Percentiles rank a stretch among this genome's conserved stretches.
Conservation (phyloP, 768 basidiomycete species). For the Suillus sp. region DNA sequence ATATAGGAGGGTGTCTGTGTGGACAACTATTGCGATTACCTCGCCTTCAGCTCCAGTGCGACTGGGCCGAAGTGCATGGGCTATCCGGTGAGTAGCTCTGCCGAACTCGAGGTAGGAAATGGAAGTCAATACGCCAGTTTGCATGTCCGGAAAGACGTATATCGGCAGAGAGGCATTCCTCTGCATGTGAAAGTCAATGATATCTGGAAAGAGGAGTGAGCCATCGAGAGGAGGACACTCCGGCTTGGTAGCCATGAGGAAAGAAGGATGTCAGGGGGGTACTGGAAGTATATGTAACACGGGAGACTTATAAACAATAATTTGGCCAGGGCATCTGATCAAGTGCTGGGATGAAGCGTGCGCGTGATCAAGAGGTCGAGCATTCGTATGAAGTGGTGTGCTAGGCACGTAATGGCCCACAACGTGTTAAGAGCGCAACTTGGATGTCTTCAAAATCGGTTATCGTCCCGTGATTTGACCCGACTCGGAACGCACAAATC, state of each 20-base stretch:
- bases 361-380: too few species aligned
- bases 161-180: slow-evolving; percentile 28
- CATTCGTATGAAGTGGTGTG: neutral
- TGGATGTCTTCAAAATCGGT: neutral
- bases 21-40: slow-evolving; percentile 10
- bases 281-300: neutral
- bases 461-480: neutral
- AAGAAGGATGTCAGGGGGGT: neutral
- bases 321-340: slow-evolving; percentile 1
- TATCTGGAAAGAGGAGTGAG: slow-evolving; percentile 27
- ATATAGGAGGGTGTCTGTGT: slow-evolving; percentile 17
- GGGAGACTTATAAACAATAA: neutral
- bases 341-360: neutral
- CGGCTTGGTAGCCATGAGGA: neutral
- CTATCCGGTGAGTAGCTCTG: slow-evolving; percentile 29
- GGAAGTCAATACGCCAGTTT: slow-evolving; percentile 15
- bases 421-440: slow-evolving; percentile 2
- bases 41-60: slow-evolving; percentile 10
- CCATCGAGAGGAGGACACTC: slow-evolving; percentile 27
- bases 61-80: slow-evolving; percentile 8
- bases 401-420: neutral
- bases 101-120: slow-evolving; percentile 33
- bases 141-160: slow-evolving; percentile 17
- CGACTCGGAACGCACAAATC: neutral
- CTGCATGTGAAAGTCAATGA: slow-evolving; percentile 24